Conservation (phyloP, 108 stramenopile genomes). For the Stephanodiscus triporus region DNA sequence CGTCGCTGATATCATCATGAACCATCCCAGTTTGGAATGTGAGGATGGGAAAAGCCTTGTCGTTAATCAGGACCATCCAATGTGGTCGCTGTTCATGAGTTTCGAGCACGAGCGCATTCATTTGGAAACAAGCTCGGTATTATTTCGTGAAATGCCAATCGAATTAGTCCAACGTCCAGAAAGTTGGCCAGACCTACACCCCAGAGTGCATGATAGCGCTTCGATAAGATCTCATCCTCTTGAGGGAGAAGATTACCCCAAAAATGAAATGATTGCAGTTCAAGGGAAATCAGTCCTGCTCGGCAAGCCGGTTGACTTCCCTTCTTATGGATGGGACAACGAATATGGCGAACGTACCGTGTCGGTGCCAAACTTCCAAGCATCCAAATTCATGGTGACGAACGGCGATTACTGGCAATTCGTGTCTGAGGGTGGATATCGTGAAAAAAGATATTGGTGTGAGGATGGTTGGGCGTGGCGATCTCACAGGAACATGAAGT, state of each 20-base stretch:
- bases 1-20: conserved; percentile 78
- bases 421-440: conserved; percentile 92
- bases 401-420: conserved; percentile 95
- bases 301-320: conserved; percentile 89
- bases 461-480: conserved; percentile 95
- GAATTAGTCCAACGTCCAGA: conserved; percentile 79
- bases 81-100: conserved; percentile 92
- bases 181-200: conserved; percentile 82
- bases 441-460: conserved; percentile 79
- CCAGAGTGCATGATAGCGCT: conserved; percentile 48
- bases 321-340: conserved; percentile 96
- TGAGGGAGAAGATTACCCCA: conserved; percentile 65
- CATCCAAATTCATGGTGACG: conserved; percentile 88
- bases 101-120: conserved; percentile 97
- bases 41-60: conserved; percentile 39
- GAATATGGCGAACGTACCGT: conserved; percentile 90
- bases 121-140: conserved; percentile 92
- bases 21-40: conserved; percentile 73
- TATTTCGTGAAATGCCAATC: conserved; percentile 90
- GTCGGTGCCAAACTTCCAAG: conserved; percentile 78
- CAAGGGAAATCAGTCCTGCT: conserved; percentile 59
- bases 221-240: conserved; percentile 54
- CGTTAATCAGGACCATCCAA: conserved; percentile 77
- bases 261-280: conserved; percentile 73
- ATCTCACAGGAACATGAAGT: conserved; percentile 88